Evolutionary conservation across 108 stramenopile species (phyloP), one percentile per base, ranked within the genome.

Genomic region (Cafeteria roenbergensis): DNA sequence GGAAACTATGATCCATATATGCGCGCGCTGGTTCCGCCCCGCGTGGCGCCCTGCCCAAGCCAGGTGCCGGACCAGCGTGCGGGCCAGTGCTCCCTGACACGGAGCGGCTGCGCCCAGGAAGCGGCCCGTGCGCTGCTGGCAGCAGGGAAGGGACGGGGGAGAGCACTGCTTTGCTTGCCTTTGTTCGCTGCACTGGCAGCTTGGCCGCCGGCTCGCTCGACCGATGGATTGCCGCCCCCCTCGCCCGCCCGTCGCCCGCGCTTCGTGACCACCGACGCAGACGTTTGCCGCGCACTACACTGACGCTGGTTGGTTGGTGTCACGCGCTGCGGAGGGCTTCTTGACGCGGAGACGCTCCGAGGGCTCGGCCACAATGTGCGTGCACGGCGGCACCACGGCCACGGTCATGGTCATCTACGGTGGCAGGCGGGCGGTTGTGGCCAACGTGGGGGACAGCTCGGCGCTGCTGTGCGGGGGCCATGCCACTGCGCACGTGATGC

Each of bases 381-480:
- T 70, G 21, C 74, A 75, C 37, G 74, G 74, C 29, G 74, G 74
- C 31, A 70, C 74, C 29, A 62, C 71, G 1, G 69, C 63, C 53
- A 63, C 74, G 4, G 50, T 75, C 6, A 56, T 69, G 26, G 70
- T 57, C 3, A 32, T 75, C 32, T 35, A 71, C 28, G 60, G 35
- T 17, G 62, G 53, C 31, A 34, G 66, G 33, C 55, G 34, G 0
- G 36, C 53, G 53, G 65, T 69, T 28, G 63, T 69, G 22, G 66
- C 65, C 36, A 76, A 76, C 53, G 71, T 71, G 8, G 75, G 75
- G 9, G 75, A 76, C 55, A 66, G 65, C 20, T 59, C 67, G 21
- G 71, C 54, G 37, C 36, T 72, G 21, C 2, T 76, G 12, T 76
- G 71, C 34, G 69, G 69, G 0, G 26, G 63, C 21, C 8, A 28